phyloP scores from a whole-genome alignment of 2,329 filamentous ascomycete species.

The Venturia asperata region DNA sequence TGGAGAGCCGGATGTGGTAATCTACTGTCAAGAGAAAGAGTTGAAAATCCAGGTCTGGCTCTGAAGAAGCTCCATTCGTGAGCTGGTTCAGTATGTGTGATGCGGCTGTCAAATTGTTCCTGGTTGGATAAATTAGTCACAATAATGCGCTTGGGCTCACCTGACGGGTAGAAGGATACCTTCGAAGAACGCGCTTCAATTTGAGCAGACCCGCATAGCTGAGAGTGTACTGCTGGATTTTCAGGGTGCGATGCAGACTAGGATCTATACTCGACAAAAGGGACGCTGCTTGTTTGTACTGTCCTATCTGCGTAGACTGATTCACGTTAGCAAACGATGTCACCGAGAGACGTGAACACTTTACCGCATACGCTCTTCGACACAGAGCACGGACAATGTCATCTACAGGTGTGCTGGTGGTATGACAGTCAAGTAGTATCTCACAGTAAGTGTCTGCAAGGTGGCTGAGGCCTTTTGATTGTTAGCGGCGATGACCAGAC shows the following conservation, averaged over 20 bases:
- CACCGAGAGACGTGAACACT: slow-evolving; percentile 18
- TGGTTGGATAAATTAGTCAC: slow-evolving; percentile 25
- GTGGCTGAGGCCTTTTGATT: slow-evolving; percentile 44
- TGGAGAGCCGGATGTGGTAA: slow-evolving; percentile 47
- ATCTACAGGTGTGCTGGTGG: slow-evolving; percentile 58
- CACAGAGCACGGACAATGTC: slow-evolving; percentile 71
- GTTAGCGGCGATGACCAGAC: not conserved
- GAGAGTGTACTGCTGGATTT: slow-evolving; percentile 66
- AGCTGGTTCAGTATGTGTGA: slow-evolving; percentile 52
- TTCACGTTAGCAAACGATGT: not conserved
- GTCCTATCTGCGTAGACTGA: slow-evolving; percentile 56
- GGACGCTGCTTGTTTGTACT: slow-evolving; percentile 60
- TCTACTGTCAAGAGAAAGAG: slow-evolving; percentile 55
- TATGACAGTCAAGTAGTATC: slow-evolving; percentile 68
- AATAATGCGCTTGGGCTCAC: no score
- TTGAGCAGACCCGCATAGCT: slow-evolving; percentile 59
- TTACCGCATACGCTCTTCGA: slow-evolving; percentile 57
- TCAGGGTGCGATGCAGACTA: slow-evolving; percentile 62
- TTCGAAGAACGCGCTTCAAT: slow-evolving; percentile 54
- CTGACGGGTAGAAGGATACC: slow-evolving; percentile 27
- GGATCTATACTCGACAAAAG: slow-evolving; percentile 54
- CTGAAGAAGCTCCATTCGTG: slow-evolving; percentile 44
- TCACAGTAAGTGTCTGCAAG: slow-evolving; percentile 59
- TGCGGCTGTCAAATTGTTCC: slow-evolving; percentile 51
- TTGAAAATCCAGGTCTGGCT: slow-evolving; percentile 54